Conservation (phyloP, 2,329 filamentous ascomycete genomes). For the Cephalotrichum gorgonifer region DNA sequence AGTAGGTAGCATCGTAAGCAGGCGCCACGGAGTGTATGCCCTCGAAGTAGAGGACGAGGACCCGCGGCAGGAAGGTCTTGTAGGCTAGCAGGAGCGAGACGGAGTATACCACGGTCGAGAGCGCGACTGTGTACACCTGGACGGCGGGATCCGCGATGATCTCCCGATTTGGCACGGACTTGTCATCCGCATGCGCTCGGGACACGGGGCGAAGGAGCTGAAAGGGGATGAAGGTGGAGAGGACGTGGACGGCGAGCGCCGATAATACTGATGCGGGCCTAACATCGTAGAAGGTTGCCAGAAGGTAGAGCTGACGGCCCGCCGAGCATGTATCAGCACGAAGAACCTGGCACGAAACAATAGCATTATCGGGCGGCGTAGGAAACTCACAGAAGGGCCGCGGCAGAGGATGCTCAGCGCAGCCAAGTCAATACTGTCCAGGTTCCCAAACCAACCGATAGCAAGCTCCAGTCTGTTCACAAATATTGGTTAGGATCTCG, state of each 20-base stretch:
- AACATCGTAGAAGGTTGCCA: conserved; percentile 68
- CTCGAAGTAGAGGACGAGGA: conserved; percentile 68
- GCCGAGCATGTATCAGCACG: too few relatives aligned
- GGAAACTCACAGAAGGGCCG: conserved; percentile 51
- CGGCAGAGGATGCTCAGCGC: conserved; percentile 60
- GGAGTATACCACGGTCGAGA: conserved; percentile 65
- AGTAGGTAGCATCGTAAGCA: conserved; percentile 53
- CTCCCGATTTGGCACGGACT: conserved; percentile 46
- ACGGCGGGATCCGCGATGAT: conserved; percentile 55
- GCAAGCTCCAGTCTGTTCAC: conserved; percentile 54
- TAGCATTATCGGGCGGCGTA: not conserved
- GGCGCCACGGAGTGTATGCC: conserved; percentile 57
- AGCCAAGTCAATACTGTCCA: conserved; percentile 62
- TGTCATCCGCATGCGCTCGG: conserved; percentile 47
- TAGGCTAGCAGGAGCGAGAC: conserved; percentile 62
- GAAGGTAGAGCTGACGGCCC: conserved; percentile 60
- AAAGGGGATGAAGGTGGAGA: conserved; percentile 64
- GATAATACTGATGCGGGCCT: conserved; percentile 47
- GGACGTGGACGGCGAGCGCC: conserved; percentile 56
- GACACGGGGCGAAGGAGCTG: conserved; percentile 60
- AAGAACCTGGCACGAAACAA: too few relatives aligned
- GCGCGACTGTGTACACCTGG: conserved; percentile 52
- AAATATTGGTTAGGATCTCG: conserved; percentile 1
- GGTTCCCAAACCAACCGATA: conserved; percentile 62
- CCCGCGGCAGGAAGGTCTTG: conserved; percentile 57